Conservation (phyloP, 1,284 basidiomycete genomes). For the Boletellus sp. region DNA sequence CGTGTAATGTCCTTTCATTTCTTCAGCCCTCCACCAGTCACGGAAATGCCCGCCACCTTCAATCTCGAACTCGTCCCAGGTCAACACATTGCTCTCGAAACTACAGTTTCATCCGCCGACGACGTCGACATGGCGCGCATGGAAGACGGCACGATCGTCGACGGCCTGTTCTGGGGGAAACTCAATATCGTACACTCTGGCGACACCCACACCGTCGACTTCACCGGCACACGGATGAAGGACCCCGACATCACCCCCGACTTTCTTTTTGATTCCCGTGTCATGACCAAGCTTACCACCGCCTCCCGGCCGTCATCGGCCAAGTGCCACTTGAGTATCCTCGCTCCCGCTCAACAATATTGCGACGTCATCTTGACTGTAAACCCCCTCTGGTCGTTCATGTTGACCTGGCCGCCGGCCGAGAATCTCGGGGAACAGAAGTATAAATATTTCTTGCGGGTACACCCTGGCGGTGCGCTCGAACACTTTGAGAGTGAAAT, state of each 20-base stretch:
- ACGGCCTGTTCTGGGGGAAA: constrained; percentile 81
- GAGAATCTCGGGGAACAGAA: constrained; percentile 63
- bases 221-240: constrained; percentile 65
- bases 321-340: constrained; percentile 68
- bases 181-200: constrained; percentile 73
- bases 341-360: constrained; percentile 67
- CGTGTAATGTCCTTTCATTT: constrained; percentile 3
- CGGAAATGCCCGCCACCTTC: constrained; percentile 83
- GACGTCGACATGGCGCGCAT: constrained; percentile 83
- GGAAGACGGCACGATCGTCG: constrained; percentile 80
- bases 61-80: constrained; percentile 72
- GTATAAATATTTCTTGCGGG: constrained; percentile 75
- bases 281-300: constrained; percentile 66
- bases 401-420: constrained; percentile 70
- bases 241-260: constrained; percentile 61
- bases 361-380: constrained; percentile 71
- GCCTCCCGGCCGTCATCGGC: constrained; percentile 69
- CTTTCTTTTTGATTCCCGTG: constrained; percentile 68
- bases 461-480: constrained; percentile 73
- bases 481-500: constrained; percentile 78
- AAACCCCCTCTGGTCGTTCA: constrained; percentile 66
- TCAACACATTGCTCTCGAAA: constrained; percentile 72
- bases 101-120: constrained; percentile 64
- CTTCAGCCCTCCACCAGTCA: constrained; percentile 68
- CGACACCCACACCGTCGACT: constrained; percentile 74